phyloP scores from a whole-genome alignment of 139 green algal species.

The Gonium pectorale region DNA sequence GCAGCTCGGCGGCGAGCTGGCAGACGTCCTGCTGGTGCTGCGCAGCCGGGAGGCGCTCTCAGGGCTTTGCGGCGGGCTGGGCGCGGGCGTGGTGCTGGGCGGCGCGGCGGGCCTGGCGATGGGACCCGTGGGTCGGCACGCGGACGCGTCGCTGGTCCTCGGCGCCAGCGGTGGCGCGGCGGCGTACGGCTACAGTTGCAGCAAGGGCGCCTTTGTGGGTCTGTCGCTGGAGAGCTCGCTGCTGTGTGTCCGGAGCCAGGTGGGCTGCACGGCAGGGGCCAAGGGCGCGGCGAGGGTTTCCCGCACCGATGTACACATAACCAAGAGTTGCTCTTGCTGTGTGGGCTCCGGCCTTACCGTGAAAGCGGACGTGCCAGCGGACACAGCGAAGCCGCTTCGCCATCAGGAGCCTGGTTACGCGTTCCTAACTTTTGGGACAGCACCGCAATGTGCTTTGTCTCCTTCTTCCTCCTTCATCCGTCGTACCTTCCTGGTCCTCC shows the following conservation, averaged over 20 bases:
- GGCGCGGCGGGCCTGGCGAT: constrained; percentile 60
- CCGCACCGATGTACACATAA: too few species aligned
- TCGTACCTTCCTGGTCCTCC: neutral
- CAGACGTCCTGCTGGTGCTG: constrained; percentile 75
- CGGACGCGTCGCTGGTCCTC: constrained; percentile 60
- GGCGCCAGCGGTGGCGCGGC: constrained; percentile 12
- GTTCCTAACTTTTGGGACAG: too few species aligned
- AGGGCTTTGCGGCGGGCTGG: constrained; percentile 49
- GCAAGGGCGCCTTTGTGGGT: constrained; percentile 71
- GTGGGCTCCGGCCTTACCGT: too few species aligned
- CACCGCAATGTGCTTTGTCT: too few species aligned
- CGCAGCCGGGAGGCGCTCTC: constrained; percentile 28
- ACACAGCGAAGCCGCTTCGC: too few species aligned
- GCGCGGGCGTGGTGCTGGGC: constrained; percentile 67
- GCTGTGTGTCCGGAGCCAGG: constrained; percentile 50
- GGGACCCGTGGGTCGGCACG: constrained; percentile 70
- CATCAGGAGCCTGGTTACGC: too few species aligned
- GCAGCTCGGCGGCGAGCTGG: constrained; percentile 67
- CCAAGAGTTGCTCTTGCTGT: too few species aligned
- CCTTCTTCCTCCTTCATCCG: too few species aligned
- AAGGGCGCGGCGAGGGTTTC: neutral
- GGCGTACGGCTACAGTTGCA: constrained; percentile 66
- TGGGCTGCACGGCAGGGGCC: neutral
- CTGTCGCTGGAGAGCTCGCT: constrained; percentile 70
- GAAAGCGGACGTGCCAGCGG: too few species aligned